phyloP scores from a whole-genome alignment of 345 rosid genomes.

The Pugionium cornutum region DNA sequence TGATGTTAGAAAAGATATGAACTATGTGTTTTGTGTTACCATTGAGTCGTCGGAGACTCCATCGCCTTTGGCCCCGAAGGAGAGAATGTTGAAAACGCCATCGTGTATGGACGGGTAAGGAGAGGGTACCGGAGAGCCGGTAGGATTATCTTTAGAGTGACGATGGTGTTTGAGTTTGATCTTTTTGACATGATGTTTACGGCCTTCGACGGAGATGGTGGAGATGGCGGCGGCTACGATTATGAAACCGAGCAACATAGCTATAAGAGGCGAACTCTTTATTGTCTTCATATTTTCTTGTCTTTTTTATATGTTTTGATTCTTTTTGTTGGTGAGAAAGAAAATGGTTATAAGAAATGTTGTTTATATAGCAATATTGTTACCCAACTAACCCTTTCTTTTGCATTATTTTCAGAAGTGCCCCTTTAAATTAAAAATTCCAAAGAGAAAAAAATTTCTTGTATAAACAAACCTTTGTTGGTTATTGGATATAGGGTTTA shows the following conservation, averaged over 20 bases:
- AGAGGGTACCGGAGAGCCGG: no score
- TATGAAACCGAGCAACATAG: constrained; percentile 30
- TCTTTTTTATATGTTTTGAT: constrained; percentile 26
- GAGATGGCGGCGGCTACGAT: constrained; percentile 34
- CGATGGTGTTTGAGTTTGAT: constrained; percentile 35
- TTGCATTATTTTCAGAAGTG: constrained; percentile 27
- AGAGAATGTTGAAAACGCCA: constrained; percentile 33
- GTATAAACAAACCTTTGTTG: no score
- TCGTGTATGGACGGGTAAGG: constrained; percentile 25
- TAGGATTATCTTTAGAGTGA: constrained; percentile 30
- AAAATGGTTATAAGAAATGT: constrained; percentile 1
- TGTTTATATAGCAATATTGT: constrained; percentile 29
- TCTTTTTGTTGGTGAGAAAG: constrained; percentile 11
- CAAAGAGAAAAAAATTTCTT: neutral
- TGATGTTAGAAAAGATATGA: neutral
- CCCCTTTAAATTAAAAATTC: constrained; percentile 10
- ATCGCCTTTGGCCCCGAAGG: constrained; percentile 40
- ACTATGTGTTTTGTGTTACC: constrained; percentile 13
- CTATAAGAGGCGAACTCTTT: constrained; percentile 33
- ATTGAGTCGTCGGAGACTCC: constrained; percentile 43
- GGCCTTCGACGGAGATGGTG: constrained; percentile 38
- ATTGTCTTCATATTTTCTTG: constrained; percentile 26
- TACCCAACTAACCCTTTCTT: constrained; percentile 18
- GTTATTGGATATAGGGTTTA: no score
- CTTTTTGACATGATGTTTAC: constrained; percentile 38